These are phyloP conservation scores for Microstroma glucosiphilum DNA, from an alignment of 1,284 basidiomycete genomes.

Conservation along the genomic window DNA sequence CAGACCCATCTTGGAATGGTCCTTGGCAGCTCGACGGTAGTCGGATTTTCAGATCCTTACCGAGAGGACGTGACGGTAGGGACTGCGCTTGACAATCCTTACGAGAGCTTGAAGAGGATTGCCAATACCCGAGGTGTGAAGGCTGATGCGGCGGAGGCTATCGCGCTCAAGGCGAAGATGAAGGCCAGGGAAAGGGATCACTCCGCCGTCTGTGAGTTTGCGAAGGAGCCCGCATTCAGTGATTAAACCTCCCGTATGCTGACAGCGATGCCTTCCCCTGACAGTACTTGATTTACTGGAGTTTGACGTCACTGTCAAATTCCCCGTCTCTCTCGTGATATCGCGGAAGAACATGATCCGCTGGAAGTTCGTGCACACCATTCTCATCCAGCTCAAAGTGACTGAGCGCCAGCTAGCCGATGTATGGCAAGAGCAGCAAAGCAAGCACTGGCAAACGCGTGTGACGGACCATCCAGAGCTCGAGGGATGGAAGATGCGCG, in stretches of 20 bases:
- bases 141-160: slow-evolving; percentile 45
- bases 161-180: slow-evolving; percentile 12
- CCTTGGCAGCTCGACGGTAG: slow-evolving; percentile 41
- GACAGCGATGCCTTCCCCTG: not conserved
- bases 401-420: slow-evolving; percentile 38
- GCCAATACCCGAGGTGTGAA: slow-evolving; percentile 37
- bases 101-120: slow-evolving; percentile 48
- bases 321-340: slow-evolving; percentile 49
- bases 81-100: slow-evolving; percentile 43
- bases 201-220: not conserved
- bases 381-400: slow-evolving; percentile 46
- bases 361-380: slow-evolving; percentile 47
- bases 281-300: slow-evolving; percentile 41
- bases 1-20: slow-evolving; percentile 49
- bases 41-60: slow-evolving; percentile 46
- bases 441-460: slow-evolving; percentile 28
- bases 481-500: slow-evolving; percentile 44
- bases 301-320: slow-evolving; percentile 47
- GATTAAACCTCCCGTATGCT: not conserved
- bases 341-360: slow-evolving; percentile 49
- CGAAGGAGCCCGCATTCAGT: not conserved
- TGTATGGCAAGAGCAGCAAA: slow-evolving; percentile 43
- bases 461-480: slow-evolving; percentile 21
- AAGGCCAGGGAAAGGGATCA: slow-evolving; percentile 15
- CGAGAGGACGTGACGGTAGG: slow-evolving; percentile 46